These are phyloP conservation scores for Kuraishia hungarica DNA, from an alignment of 805 yeast species.

Conservation along the genomic window DNA sequence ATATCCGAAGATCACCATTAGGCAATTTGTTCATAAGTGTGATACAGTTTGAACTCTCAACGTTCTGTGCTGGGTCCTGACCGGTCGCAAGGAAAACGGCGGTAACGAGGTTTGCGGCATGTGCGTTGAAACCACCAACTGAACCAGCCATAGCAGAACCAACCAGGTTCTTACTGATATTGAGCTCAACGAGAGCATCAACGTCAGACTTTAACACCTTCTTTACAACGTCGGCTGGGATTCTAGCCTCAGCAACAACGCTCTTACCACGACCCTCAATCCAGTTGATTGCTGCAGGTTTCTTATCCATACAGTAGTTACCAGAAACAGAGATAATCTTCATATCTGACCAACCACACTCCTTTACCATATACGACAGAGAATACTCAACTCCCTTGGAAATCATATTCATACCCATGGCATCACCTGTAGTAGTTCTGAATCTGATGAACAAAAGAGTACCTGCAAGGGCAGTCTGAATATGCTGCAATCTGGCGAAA, in stretches of 20 bases:
- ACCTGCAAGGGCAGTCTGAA: slow-evolving; percentile 94
- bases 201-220: slow-evolving; percentile 88
- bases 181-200: slow-evolving; percentile 83
- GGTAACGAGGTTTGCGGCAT: slow-evolving; percentile 93
- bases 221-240: slow-evolving; percentile 74
- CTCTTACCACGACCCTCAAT: slow-evolving; percentile 98
- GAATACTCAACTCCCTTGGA: slow-evolving; percentile 95
- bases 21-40: slow-evolving; percentile 78
- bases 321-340: slow-evolving; percentile 88
- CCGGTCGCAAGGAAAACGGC: slow-evolving; percentile 94
- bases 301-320: slow-evolving; percentile 95
- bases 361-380: slow-evolving; percentile 74
- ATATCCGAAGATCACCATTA: slow-evolving; percentile 75
- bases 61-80: slow-evolving; percentile 99
- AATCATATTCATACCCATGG: slow-evolving; percentile 99
- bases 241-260: slow-evolving; percentile 90
- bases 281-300: slow-evolving; percentile 98
- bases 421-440: slow-evolving; percentile 99
- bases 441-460: slow-evolving; percentile 81
- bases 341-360: slow-evolving; percentile 93
- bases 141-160: slow-evolving; percentile 99
- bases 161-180: slow-evolving; percentile 79
- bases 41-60: slow-evolving; percentile 95
- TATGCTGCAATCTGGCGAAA: slow-evolving; percentile 87
- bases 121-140: slow-evolving; percentile 97